Conservation (phyloP, 1,284 basidiomycete species). For the Puccinia horiana region DNA sequence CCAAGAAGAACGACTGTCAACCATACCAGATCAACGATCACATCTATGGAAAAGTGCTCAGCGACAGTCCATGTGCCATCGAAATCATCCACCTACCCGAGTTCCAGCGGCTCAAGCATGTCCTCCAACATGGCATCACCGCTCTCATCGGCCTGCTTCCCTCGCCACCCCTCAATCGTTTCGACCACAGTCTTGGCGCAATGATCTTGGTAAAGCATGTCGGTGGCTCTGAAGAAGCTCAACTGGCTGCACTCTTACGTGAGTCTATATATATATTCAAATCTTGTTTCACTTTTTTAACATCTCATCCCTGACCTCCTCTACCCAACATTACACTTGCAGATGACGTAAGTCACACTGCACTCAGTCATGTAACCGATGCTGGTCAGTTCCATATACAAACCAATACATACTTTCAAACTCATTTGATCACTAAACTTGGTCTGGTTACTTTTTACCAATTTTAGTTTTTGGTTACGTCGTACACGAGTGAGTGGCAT, state of each 20-base stretch:
- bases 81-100: constrained; percentile 49
- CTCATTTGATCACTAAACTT: background rate
- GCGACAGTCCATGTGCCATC: constrained; percentile 46
- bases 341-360: constrained; percentile 47
- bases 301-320: background rate
- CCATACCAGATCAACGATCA: constrained; percentile 31
- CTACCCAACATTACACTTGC: background rate
- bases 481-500: constrained; percentile 38
- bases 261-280: background rate
- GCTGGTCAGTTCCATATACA: constrained; percentile 25
- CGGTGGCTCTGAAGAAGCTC: constrained; percentile 51
- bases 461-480: constrained; percentile 42
- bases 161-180: constrained; percentile 51
- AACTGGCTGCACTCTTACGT: constrained; percentile 52
- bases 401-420: too few relatives aligned
- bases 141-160: constrained; percentile 51
- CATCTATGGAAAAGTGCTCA: constrained; percentile 40
- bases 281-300: background rate
- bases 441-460: background rate
- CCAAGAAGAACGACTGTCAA: background rate
- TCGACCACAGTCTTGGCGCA: constrained; percentile 52
- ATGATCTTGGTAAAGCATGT: constrained; percentile 52
- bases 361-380: constrained; percentile 47
- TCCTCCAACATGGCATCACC: constrained; percentile 53
- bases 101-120: constrained; percentile 50